A percentile compares a stretch with the other conserved stretches of the same genome.
phyloP scores from a whole-genome alignment of 1,284 basidiomycete genomes.

The Sanghuangporus baumii region DNA sequence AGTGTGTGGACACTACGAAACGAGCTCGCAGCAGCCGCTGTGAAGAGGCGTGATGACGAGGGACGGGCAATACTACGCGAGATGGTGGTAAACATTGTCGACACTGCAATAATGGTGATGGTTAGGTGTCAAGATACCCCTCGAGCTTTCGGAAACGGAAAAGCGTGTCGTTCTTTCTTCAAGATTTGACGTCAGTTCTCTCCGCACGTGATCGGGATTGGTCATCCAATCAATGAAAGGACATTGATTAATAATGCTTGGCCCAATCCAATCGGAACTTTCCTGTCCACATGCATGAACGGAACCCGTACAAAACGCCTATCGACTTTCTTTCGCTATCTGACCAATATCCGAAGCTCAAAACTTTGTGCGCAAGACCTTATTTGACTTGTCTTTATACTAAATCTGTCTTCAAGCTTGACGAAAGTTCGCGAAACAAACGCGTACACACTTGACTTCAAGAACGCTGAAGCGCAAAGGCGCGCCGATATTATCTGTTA shows the following conservation, averaged over 20 bases:
- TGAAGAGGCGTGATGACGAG: constrained; percentile 8
- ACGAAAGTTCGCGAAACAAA: constrained; percentile 28
- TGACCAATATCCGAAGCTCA: constrained; percentile 49
- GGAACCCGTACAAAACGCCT: constrained; percentile 50
- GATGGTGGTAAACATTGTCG: constrained; percentile 10
- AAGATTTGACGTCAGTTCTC: background rate
- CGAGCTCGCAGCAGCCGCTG: background rate
- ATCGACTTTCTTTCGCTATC: constrained; percentile 67
- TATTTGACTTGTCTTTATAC: background rate
- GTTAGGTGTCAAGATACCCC: background rate
- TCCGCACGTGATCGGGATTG: too few relatives aligned
- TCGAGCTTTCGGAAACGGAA: background rate
- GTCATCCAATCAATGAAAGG: too few relatives aligned
- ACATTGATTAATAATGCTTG: background rate
- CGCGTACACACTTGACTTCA: constrained; percentile 61
- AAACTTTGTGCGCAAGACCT: constrained; percentile 45
- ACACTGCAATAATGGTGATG: constrained; percentile 1
- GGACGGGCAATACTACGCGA: constrained; percentile 8
- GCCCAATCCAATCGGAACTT: background rate
- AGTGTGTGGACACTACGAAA: constrained; percentile 55
- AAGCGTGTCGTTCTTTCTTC: background rate
- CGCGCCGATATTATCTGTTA: constrained; percentile 24
- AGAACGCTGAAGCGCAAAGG: constrained; percentile 65
- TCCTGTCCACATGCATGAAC: constrained; percentile 45
- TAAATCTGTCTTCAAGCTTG: constrained; percentile 31